Evolutionary conservation across 2,329 filamentous ascomycete species (phyloP), one percentile per base, ranked within the genome.

Genomic region (Dryadomyces sulphureus): DNA sequence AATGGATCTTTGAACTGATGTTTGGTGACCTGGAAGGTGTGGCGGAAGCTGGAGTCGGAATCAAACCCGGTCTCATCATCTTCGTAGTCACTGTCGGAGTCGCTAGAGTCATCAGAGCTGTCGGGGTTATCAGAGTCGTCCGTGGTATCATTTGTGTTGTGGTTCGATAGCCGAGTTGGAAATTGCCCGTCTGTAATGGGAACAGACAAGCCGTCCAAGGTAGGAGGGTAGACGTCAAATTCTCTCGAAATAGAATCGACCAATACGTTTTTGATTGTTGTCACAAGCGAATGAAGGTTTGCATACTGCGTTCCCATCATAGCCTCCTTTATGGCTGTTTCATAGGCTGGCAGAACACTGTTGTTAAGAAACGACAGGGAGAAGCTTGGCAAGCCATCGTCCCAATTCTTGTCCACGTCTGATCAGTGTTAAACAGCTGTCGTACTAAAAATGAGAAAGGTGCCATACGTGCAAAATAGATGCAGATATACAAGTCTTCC

Each of bases 61-160:
- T 56, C 17, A 11, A 2, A 7, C 6, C 2, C 11, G 27, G 16
- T 32, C 11, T 14, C 16, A 32, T 32, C 27, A 9, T 9, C 11
- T 32, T 32, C 27, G 16, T 32, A 32, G 27, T 8, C 27, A 32
- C 12, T 53, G 14, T 56, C 58, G n/a, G 57, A 53, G 41, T 58
- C 56, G 19, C 58, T 54, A 20, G 55, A 43, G 17, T 49, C 47
- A 4, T 47, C 56, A 17, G 59, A 54, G 22, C 57, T 58, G 2
- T 32, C 24, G 35, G 16, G 8, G 4, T 17, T 53, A 14, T 56
- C 58, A n/a, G 57, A 53, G 41, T 58, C 56, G 19, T 58, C 54
- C 19, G 55, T 45, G 17, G 49, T 47, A 4, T 47, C 56, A 17
- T 59, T 54, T 21, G 58, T 58, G 2, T 32, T 27, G 35, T 14